Base-by-base conservation (phyloP, 2,329 filamentous ascomycete species). In the Aspergillus transmontanensis region DNA sequence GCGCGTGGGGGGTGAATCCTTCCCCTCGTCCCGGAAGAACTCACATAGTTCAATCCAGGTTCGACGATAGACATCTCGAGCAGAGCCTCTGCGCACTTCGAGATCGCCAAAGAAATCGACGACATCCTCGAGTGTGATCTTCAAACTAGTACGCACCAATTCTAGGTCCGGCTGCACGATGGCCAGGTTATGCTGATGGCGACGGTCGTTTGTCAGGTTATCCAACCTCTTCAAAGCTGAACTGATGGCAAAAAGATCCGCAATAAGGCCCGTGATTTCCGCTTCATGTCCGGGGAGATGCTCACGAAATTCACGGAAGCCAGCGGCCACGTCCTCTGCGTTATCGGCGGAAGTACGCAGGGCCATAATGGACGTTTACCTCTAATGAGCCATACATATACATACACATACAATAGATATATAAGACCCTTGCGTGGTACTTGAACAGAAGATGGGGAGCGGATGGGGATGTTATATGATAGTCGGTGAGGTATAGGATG, bases 231-330 rank as follows among this genome's bases (percentile, higher is more conserved):
- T 80, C 28, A 89, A 76, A 10, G 77, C 78, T 55, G 81, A 78
- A 61, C 84, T 84, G 71, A 88, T 83, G 58, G 80, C 79, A 70
- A 84, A 86, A 28, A 88, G 79, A 64, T 85, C 80, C 60, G 83
- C 80, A 58, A 88, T 84, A 32, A 84, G 73, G 36, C 78, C 78
- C 28, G 84, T 85, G 68, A 88, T 84, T 50, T 85, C 82, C 36
- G 82, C 80, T 39, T 81, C 78, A 68, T 82, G 76, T 58, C 84
- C 79, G 9, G 83, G 81, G 56, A 87, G 80, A 66, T 81, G 79
- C 61, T 78, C 77, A 57, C 83, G 76, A 72, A 87, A 86, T 48
- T 75, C 70, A 64, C 78, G 77, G 64, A 88, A 80, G 61, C 80
- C 82, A 58, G 80, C 78, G 57, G 84, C 84, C 66, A 84, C 80